Conservation (phyloP, 1,284 basidiomycete genomes). For the Ganoderma resinaceum region DNA sequence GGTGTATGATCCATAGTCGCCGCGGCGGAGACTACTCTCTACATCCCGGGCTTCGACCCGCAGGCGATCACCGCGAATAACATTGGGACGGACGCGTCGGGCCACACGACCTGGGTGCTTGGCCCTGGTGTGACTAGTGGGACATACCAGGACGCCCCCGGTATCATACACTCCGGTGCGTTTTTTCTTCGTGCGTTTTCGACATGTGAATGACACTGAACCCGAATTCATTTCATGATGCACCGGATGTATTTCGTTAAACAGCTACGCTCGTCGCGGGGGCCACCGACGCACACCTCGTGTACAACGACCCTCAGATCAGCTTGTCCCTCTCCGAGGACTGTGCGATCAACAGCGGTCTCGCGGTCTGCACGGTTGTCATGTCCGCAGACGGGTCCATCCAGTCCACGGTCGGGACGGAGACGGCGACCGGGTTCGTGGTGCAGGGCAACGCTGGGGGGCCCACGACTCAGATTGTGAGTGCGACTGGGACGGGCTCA, state of each 20-base stretch:
- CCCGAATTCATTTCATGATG: not conserved
- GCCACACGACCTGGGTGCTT: conserved; percentile 51
- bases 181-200: not conserved
- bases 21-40: conserved; percentile 45
- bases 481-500: not conserved
- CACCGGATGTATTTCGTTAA: not conserved
- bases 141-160: conserved; percentile 37
- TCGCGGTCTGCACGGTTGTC: conserved; percentile 37
- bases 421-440: conserved; percentile 34
- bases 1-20: conserved; percentile 23
- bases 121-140: conserved; percentile 46
- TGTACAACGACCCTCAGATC: conserved; percentile 28
- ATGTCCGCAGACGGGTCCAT: conserved; percentile 18
- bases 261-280: conserved; percentile 41
- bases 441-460: conserved; percentile 33
- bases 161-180: conserved; percentile 49
- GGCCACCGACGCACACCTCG: conserved; percentile 35
- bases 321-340: conserved; percentile 32
- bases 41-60: conserved; percentile 53
- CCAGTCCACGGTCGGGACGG: conserved; percentile 21
- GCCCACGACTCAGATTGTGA: conserved; percentile 9
- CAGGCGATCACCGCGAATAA: conserved; percentile 50
- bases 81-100: conserved; percentile 47
- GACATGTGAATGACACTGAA: not conserved
- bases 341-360: conserved; percentile 34